Evolutionary conservation across 2,329 filamentous ascomycete genomes (phyloP), one percentile per base, ranked within the genome.

Genomic region (Fusarium paranaense): DNA sequence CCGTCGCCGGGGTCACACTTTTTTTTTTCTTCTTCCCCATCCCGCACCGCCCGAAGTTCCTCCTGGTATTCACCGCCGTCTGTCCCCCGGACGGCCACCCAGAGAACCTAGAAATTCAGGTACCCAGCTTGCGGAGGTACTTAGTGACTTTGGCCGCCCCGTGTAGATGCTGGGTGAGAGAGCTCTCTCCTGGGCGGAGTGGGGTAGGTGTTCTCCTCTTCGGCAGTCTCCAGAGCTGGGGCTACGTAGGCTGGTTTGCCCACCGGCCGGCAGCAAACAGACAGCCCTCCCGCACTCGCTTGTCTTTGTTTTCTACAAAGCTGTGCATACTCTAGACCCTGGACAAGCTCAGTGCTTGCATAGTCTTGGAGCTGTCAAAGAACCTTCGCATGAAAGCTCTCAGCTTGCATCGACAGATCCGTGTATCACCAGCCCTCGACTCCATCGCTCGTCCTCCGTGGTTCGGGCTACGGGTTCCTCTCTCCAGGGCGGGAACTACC

Each of bases 61-160:
- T 64, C 69, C 42, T 38, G 14, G n/a, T 47, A 66, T 69, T 72
- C 72, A 75, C 72, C 72, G 72, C 72, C 71, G 68, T 61, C 59
- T 66, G 20, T 56, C 40, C 69, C 69, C 62, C 69, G 65, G 69
- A 62, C 66, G 22, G 32, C 45, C 35, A 60, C 32, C 61, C 60
- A 63, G 38, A 71, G 18, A 63, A 62, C 68, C 60, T 58, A 56
- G 66, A 52, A 62, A 62, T 37, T 20, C 47, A 64, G 45, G 42
- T 60, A 42, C 35, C 32, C 56, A 50, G 13, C 20, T 30, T 25
- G 40, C 67, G 56, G 71, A 74, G 20, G 58, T 64, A 64, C 47
- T 38, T 63, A 5, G 45, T 30, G 45, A 50, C 45, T 32, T 32
- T 52, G 27, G 25, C 27, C 47, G 18, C 16, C 45, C 47, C 16